Evolutionary conservation across 768 basidiomycete species (phyloP).

Genomic region (Sarcomyxa edulis): DNA sequence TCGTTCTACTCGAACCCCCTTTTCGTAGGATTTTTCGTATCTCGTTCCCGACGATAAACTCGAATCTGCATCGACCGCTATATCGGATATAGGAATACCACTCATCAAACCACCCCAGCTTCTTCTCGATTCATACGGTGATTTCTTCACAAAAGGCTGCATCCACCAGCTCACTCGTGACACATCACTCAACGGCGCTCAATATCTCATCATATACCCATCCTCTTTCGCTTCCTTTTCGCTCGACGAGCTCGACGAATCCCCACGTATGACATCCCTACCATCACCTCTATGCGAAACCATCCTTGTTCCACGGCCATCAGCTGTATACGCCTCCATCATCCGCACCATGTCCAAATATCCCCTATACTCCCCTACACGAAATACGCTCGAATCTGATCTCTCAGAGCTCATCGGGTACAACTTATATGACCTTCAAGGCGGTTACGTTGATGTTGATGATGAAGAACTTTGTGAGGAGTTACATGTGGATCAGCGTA

Average conservation of each 20-base stretch:
- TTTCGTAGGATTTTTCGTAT: constrained; percentile 17
- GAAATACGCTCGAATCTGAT: constrained; percentile 20
- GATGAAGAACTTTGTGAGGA: constrained; percentile 20
- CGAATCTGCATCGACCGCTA: constrained; percentile 14
- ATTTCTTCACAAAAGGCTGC: constrained; percentile 16
- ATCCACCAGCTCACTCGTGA: constrained; percentile 17
- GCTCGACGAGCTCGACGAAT: constrained; percentile 14
- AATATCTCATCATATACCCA: constrained; percentile 18
- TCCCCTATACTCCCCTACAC: constrained; percentile 14
- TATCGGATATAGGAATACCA: constrained; percentile 18
- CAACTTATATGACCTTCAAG: constrained; percentile 19
- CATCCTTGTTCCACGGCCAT: constrained; percentile 16
- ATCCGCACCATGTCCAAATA: constrained; percentile 25
- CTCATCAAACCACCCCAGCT: constrained; percentile 14
- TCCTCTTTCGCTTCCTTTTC: constrained; percentile 19
- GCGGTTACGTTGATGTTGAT: constrained; percentile 25
- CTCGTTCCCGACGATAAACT: constrained; percentile 18
- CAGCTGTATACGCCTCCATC: constrained; percentile 27
- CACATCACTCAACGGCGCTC: constrained; percentile 9
- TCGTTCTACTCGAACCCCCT: neutral
- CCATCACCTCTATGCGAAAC: neutral
- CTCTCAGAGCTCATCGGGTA: constrained; percentile 29
- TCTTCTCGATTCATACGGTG: constrained; percentile 13
- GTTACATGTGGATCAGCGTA: constrained; percentile 13
- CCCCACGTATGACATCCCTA: constrained; percentile 6